These are phyloP conservation scores for Mortierella sp. DNA, from an alignment of 371 early-diverging fungal species.

Conservation along the genomic window DNA sequence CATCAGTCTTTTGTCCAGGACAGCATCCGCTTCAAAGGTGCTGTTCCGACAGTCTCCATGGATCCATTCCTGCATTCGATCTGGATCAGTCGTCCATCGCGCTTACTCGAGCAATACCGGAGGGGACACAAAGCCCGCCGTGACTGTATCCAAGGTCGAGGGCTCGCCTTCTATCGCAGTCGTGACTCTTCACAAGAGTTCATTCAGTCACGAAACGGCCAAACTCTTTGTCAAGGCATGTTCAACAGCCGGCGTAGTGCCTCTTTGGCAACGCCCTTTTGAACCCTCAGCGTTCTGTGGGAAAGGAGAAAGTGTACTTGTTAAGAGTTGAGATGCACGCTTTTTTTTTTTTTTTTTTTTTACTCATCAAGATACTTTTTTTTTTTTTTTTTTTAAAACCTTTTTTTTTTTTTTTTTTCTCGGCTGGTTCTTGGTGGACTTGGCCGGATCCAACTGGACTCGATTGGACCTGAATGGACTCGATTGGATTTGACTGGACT, in stretches of 20 bases:
- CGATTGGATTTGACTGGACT: no score
- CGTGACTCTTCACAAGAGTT: constrained; percentile 42
- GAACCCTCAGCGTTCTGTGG: not conserved
- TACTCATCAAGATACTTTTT: not conserved
- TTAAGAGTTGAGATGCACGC: not conserved
- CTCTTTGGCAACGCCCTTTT: no score
- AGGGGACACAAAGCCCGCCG: constrained; percentile 7
- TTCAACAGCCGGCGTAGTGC: not conserved
- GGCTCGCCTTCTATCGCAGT: constrained; percentile 34
- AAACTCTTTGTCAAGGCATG: constrained; percentile 32
- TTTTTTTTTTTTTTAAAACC: not conserved
- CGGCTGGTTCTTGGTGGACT: no score
- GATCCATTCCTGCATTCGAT: no score
- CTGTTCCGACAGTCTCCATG: not conserved
- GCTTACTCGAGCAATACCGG: constrained; percentile 1
- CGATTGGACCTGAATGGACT: no score
- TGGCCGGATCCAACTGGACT: no score
- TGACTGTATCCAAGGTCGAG: constrained; percentile 30
- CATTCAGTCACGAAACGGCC: constrained; percentile 49
- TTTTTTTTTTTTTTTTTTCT: not conserved
- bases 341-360: not conserved
- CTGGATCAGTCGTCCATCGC: constrained; percentile 22
- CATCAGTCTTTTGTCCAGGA: constrained; percentile 15
- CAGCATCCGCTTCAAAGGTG: not conserved
- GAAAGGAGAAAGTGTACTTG: not conserved